phyloP scores from a whole-genome alignment of 495 filamentous ascomycete genomes.

The Penicillium silybi region DNA sequence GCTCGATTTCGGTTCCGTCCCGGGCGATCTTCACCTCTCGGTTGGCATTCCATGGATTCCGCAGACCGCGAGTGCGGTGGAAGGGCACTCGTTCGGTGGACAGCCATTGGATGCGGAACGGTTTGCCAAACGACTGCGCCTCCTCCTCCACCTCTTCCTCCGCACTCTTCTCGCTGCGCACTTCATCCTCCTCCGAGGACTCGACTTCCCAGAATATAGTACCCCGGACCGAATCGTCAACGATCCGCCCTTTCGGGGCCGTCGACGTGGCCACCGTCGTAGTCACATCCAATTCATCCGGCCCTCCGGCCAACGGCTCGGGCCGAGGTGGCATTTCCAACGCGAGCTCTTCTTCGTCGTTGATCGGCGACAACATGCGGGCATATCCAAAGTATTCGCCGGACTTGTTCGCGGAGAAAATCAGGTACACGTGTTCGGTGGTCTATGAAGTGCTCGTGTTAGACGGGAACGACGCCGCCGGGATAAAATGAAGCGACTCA shows the following conservation, averaged over 20 bases:
- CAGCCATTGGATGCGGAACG: slow-evolving; percentile 90
- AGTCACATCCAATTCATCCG: slow-evolving; percentile 57
- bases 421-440: slow-evolving; percentile 85
- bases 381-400: slow-evolving; percentile 97
- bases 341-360: slow-evolving; percentile 64
- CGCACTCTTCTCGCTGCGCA: slow-evolving; percentile 28
- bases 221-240: slow-evolving; percentile 86
- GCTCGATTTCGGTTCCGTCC: slow-evolving; percentile 92
- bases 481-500: slow-evolving; percentile 35
- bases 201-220: slow-evolving; percentile 98
- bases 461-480: not conserved
- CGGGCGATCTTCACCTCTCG: slow-evolving; percentile 95
- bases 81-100: slow-evolving; percentile 85
- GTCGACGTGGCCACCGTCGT: slow-evolving; percentile 74
- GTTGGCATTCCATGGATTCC: slow-evolving; percentile 97
- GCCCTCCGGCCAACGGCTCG: slow-evolving; percentile 55
- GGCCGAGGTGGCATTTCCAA: slow-evolving; percentile 48
- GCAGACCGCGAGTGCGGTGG: slow-evolving; percentile 79
- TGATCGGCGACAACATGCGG: slow-evolving; percentile 83
- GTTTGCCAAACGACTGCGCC: slow-evolving; percentile 76
- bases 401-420: slow-evolving; percentile 97
- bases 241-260: slow-evolving; percentile 82
- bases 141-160: slow-evolving; percentile 42
- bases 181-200: slow-evolving; percentile 45
- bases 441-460: slow-evolving; percentile 42